Evolutionary conservation across 2,329 filamentous ascomycete genomes (phyloP).

Genomic region (Microdochium trichocladiopsis): DNA sequence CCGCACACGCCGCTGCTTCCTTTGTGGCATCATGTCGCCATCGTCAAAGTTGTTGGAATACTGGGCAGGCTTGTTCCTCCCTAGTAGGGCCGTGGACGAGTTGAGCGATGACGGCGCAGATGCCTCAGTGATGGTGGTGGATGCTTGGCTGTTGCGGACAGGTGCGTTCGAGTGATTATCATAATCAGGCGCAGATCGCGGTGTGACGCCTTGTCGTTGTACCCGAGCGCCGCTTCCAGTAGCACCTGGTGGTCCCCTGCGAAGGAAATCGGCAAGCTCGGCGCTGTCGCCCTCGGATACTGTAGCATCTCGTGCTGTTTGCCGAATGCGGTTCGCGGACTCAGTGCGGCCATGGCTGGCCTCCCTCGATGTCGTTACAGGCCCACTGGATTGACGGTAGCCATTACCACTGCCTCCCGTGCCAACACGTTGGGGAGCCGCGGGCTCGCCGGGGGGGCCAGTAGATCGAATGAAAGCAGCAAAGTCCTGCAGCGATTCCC

Average conservation of each 20-base stretch:
- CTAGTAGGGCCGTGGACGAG: conserved; percentile 66
- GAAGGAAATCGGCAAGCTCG: conserved; percentile 93
- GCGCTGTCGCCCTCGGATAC: conserved; percentile 61
- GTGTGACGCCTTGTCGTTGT: conserved; percentile 75
- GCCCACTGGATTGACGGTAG: conserved; percentile 11
- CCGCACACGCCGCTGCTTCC: conserved; percentile 69
- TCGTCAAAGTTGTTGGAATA: conserved; percentile 36
- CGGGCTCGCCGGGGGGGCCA: conserved; percentile 50
- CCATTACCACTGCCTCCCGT: not conserved
- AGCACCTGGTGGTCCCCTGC: conserved; percentile 66
- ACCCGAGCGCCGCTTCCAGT: conserved; percentile 61
- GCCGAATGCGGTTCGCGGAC: conserved; percentile 39
- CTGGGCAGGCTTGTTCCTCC: conserved; percentile 29
- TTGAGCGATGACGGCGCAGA: conserved; percentile 61
- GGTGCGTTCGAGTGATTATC: conserved; percentile 44
- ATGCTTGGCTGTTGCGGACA: conserved; percentile 40
- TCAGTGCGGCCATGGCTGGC: conserved; percentile 17
- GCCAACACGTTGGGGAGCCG: conserved; percentile 16
- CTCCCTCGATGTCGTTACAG: conserved; percentile 9
- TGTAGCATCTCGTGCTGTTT: conserved; percentile 66
- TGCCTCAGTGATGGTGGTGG: conserved; percentile 48
- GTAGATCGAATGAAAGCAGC: conserved; percentile 86
- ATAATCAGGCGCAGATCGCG: conserved; percentile 78
- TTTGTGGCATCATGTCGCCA: conserved; percentile 54
- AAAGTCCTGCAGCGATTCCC: conserved; percentile 73